Evolutionary conservation across 345 rosid species (phyloP), one percentile per base, ranked within the genome.

Genomic region (Hypericum perforatum): DNA sequence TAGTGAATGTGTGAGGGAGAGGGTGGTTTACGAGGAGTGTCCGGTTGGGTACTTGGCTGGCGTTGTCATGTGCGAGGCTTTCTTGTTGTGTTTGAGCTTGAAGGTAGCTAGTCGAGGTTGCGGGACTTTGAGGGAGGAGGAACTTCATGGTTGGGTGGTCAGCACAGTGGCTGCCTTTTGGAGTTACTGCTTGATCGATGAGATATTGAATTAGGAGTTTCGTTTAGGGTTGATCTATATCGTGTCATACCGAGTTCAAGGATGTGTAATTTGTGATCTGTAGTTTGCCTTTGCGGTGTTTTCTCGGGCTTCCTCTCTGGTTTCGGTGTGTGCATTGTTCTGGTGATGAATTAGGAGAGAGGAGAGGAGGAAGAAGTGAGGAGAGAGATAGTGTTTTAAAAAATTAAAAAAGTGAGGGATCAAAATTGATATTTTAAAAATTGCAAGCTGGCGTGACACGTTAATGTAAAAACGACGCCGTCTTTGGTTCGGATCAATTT

Each of bases 11-110:
- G 59, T 74, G 60, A 67, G 81, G 40, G 43, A 55, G 49, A 54
- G 51, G 63, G 60, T 65, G 37, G 22, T 71, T 6, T 59, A 64
- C 45, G 69, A 56, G 37, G 81, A 72, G 41, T 76, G 80, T 56
- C 45, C 53, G 39, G 56, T 79, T 54, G 80, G 78, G 48, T 57
- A 49, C 60, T 70, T 85, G 57, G 86, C 86, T 32, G 96, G 94
- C 59, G 64, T 74, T 8, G 94, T 88, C 1, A 84, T 81, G 82
- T 62, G 67, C 44, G 84, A 88, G 72, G 70, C 61, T 10, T 70
- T 85, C 16, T 54, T 82, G 70, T 61, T 89, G 65, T 71, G 61
- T 58, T 56, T 74, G 39, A 74, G 92, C 68, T 70, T 79, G 75
- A 85, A 76, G 36, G 79, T 79, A 51, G 32, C 32, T 1, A 4